Conservation (phyloP, 768 basidiomycete species). For the Infundibulicybe gibba region DNA sequence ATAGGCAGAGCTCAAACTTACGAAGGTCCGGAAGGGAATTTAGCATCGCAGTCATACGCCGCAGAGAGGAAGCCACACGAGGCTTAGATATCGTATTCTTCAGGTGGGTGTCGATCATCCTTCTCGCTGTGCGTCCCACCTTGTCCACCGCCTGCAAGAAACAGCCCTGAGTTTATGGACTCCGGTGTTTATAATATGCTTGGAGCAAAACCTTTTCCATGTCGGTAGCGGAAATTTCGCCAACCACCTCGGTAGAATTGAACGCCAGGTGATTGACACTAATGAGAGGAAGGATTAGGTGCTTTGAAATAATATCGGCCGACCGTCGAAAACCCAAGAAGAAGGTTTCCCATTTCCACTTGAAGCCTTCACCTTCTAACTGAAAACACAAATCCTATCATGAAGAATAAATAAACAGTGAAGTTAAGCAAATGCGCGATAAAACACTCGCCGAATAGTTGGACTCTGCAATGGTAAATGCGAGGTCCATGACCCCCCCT, state of each 20-base stretch:
- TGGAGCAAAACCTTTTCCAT: slow-evolving; percentile 57
- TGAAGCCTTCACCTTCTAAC: slow-evolving; percentile 55
- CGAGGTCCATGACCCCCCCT: slow-evolving; percentile 50
- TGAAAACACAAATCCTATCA: slow-evolving; percentile 64
- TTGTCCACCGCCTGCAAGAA: slow-evolving; percentile 62
- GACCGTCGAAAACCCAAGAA: slow-evolving; percentile 60
- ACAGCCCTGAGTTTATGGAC: slow-evolving; percentile 5
- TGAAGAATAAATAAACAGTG: slow-evolving; percentile 8
- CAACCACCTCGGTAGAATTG: slow-evolving; percentile 52
- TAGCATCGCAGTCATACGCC: slow-evolving; percentile 69
- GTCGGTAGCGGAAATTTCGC: slow-evolving; percentile 51
- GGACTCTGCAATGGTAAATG: slow-evolving; percentile 59
- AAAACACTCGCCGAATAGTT: slow-evolving; percentile 50
- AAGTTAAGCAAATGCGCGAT: slow-evolving; percentile 2
- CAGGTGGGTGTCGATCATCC: slow-evolving; percentile 67
- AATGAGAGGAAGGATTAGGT: slow-evolving; percentile 75
- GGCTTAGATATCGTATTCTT: slow-evolving; percentile 70
- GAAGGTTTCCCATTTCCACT: slow-evolving; percentile 80
- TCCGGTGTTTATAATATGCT: background rate
- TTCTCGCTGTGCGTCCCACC: slow-evolving; percentile 63
- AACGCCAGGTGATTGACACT: slow-evolving; percentile 68
- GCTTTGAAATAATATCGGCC: slow-evolving; percentile 72
- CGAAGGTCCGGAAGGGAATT: slow-evolving; percentile 65
- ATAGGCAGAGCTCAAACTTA: slow-evolving; percentile 31
- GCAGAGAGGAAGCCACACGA: slow-evolving; percentile 60